Conservation (phyloP, 1,284 basidiomycete genomes). For the Tranzscheliella williamsii region DNA sequence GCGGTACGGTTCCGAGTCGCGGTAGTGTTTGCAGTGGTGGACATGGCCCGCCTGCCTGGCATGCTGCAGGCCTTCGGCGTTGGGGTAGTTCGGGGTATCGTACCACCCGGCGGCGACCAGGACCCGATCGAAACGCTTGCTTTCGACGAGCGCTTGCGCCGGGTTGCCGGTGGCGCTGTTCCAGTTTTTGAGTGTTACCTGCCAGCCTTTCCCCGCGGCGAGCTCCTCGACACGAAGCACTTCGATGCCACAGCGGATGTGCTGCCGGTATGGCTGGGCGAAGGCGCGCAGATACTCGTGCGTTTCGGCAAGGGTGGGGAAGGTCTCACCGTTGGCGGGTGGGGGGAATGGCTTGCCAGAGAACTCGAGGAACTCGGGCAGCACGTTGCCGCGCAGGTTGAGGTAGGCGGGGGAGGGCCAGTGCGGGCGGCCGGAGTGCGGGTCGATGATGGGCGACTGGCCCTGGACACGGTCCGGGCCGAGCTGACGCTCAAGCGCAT, state of each 20-base stretch:
- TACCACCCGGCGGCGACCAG: constrained; percentile 48
- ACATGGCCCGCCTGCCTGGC: constrained; percentile 21
- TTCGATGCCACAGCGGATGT: constrained; percentile 32
- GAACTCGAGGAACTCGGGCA: constrained; percentile 51
- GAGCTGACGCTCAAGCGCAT: constrained; percentile 19
- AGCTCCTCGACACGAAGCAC: constrained; percentile 43
- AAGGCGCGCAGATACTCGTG: constrained; percentile 32
- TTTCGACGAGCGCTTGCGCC: background rate
- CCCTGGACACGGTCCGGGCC: constrained; percentile 15
- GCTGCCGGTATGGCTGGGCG: constrained; percentile 17
- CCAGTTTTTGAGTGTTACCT: constrained; percentile 38
- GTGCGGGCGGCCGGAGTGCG: constrained; percentile 20
- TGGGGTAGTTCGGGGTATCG: constrained; percentile 46
- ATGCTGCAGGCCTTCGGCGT: constrained; percentile 20
- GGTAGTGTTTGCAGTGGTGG: constrained; percentile 55
- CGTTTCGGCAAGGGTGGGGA: constrained; percentile 47
- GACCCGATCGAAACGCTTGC: constrained; percentile 29
- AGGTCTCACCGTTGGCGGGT: constrained; percentile 36
- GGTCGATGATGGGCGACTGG: constrained; percentile 19
- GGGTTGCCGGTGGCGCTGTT: background rate
- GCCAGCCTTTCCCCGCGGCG: constrained; percentile 14
- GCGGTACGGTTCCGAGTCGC: constrained; percentile 27
- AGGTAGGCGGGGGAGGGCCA: constrained; percentile 53
- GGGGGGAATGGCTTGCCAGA: constrained; percentile 26
- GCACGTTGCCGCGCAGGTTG: constrained; percentile 47